phyloP scores from a whole-genome alignment of 140 eudicot species.

The Cichorium intybus region DNA sequence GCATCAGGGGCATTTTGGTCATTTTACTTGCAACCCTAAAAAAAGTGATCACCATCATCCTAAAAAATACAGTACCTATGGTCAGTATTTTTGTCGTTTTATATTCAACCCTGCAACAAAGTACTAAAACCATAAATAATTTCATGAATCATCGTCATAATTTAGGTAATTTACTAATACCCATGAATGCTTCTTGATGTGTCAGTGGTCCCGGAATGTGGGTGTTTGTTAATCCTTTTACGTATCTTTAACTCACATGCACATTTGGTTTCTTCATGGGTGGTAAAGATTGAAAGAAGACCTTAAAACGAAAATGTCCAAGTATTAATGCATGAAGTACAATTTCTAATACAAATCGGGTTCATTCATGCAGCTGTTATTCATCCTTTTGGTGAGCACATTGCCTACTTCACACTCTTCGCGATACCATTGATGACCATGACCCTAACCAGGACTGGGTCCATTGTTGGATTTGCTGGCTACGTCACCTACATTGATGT shows the following conservation, averaged over 20 bases:
- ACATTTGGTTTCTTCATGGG: neutral
- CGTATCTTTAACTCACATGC: neutral
- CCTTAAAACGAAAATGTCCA: neutral
- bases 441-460: slow-evolving; percentile 35
- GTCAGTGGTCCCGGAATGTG: neutral
- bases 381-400: slow-evolving; percentile 79
- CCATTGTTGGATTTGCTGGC: slow-evolving; percentile 37
- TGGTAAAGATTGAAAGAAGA: neutral
- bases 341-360: neutral
- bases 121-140: neutral
- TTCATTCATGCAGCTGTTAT: slow-evolving; percentile 50
- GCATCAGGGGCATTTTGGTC: neutral
- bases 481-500: slow-evolving; percentile 49
- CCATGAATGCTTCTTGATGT: neutral
- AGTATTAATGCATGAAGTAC: neutral
- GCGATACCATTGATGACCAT: slow-evolving; percentile 44
- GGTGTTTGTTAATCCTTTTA: no score
- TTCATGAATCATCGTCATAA: neutral
- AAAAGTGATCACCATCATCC: neutral
- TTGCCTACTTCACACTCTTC: slow-evolving; percentile 47
- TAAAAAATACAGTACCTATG: neutral
- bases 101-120: neutral
- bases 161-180: neutral
- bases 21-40: neutral
- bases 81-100: neutral